Evolutionary conservation across 2,329 filamentous ascomycete species (phyloP), one percentile per base, ranked within the genome.

Genomic region (Penicillium sp.): DNA sequence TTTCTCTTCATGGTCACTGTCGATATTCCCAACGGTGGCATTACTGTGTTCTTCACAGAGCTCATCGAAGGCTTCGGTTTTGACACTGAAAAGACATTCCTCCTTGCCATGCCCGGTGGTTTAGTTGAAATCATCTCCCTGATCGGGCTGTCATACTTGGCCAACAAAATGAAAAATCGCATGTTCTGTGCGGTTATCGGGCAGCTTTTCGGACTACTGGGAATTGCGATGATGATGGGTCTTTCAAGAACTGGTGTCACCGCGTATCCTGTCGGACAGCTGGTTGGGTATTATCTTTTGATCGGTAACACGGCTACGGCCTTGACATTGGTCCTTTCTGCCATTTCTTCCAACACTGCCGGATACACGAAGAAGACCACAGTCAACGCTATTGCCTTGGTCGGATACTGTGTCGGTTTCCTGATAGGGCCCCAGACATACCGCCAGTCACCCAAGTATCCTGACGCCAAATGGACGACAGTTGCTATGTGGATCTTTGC

Each of bases 301-400:
- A 47, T 28, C 11, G 35, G 50, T 6, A 52, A 26, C 11, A 14
- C 18, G 21, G 14, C 50, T 9, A 43, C 35, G 3, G 21, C 50
- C 3, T 45, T 52, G 21, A 28, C 26, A 18, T n/a, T 52, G 50
- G 26, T 52, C 5, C 26, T 52, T 23, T 28, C 23, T 7, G 20
- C 21, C 9, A 23, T 52, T 6, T 42, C 38, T 18, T 43, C 50
- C 16, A 52, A 52, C 30, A 38, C 30, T 3, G 20, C 30, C 12
- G 47, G 30, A 21, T 38, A 35, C 11, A 38, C 47, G 3, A 52
- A 52, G 50, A 52, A 52, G 23, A 52, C 50, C 11, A 52, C 38
- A 2, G 26, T 45, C 24, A 52, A 52, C 24, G 50, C 38, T 3
- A 30, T 52, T n/a, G 20, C 38, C n/a, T 23, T 52, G 16, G 24